Evolutionary conservation across 1,284 basidiomycete genomes (phyloP), one percentile per base, ranked within the genome.

Genomic region (Pascua sp.): DNA sequence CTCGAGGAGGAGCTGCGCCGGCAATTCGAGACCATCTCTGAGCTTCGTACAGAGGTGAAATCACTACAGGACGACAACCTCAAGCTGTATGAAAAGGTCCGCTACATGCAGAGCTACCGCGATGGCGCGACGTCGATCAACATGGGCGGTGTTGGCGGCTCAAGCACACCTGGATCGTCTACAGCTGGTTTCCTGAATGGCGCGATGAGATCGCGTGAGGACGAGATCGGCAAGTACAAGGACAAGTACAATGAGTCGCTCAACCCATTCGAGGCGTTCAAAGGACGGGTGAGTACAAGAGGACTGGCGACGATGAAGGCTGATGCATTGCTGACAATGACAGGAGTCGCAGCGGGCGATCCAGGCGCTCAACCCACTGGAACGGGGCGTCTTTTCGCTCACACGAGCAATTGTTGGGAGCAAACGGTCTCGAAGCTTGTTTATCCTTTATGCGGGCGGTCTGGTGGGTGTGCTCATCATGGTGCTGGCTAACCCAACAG

Each of bases 191-290:
- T 69, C 50, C 63, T 75, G 56, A 69, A 65, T 43, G 71, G 73
- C 13, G 70, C 70, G 13, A 54, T 70, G 57, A 52, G 65, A 10
- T 62, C 59, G 37, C 73, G 78, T 46, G 69, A 82, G 41, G 88
- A 88, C 61, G 91, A 92, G 62, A 85, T 95, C 75, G 88, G 87
- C 66, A 90, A 87, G 72, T 98, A 98, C 76, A 86, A 88, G 53
- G 84, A 88, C 60, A 84, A 90, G 72, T 98, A 98, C 72, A 94
- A 98, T 72, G 91, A 96, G 74, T 85, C 88, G 48, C 91, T 98
- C 85, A 97, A 98, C 70, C 95, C 95, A 0, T 98, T 98, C 74
- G 92, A 97, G 75, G 90, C 89, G 5, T 98, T 98, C 82, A 85
- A 92, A 59, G 93, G 94, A 5, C 81, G 91, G 71, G 93, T 94